phyloP scores from a whole-genome alignment of 768 basidiomycete species.

The Mycena haematopus region DNA sequence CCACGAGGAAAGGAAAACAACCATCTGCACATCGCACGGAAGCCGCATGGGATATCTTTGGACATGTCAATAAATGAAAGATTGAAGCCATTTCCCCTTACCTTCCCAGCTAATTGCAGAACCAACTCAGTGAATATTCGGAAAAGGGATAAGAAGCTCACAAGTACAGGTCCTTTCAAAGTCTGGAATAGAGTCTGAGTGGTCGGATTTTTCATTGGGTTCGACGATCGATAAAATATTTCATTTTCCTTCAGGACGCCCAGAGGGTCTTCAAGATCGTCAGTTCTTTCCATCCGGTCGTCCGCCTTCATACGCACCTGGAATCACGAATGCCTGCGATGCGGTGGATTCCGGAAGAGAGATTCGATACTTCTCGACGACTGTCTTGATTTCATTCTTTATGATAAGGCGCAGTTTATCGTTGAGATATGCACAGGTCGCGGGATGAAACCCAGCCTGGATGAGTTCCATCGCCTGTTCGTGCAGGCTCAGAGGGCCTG shows the following conservation, averaged over 20 bases:
- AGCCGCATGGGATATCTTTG: constrained; percentile 73
- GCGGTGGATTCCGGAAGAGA: constrained; percentile 57
- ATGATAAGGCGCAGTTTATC: constrained; percentile 57
- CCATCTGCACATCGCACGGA: constrained; percentile 78
- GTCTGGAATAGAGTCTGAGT: constrained; percentile 50
- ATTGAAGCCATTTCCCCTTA: constrained; percentile 11
- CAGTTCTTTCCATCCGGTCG: background rate
- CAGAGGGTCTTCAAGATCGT: constrained; percentile 59
- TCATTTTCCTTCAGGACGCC: constrained; percentile 65
- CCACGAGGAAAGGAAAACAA: constrained; percentile 28
- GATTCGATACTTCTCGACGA: constrained; percentile 66
- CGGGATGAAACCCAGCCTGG: constrained; percentile 70
- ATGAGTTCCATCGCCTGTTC: constrained; percentile 64
- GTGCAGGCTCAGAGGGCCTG: constrained; percentile 46
- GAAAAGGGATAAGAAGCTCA: constrained; percentile 43
- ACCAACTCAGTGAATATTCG: background rate
- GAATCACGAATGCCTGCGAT: constrained; percentile 67
- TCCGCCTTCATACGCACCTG: constrained; percentile 51
- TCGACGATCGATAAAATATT: constrained; percentile 64
- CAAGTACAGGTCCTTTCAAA: constrained; percentile 67
- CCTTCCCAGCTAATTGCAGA: constrained; percentile 45
- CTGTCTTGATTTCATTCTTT: constrained; percentile 46
- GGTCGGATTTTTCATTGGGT: constrained; percentile 44
- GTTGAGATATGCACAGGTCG: constrained; percentile 42
- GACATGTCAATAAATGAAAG: background rate